Percentiles rank a stretch among this genome's conserved stretches.
Conservation (phyloP, 352 stramenopile species). For the Phytopythium sindhum region DNA sequence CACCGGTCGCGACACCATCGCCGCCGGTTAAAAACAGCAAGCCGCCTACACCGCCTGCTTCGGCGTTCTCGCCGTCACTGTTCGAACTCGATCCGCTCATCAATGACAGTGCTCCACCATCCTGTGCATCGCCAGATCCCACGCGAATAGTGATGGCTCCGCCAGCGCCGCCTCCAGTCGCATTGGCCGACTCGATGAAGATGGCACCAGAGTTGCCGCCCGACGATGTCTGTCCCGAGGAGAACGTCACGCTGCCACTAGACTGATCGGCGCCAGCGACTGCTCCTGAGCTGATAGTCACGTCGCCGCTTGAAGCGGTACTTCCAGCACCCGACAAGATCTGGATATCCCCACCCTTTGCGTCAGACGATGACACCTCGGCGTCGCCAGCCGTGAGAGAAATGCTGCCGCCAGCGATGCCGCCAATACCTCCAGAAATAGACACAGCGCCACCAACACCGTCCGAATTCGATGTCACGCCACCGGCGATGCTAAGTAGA, state of each 20-base stretch:
- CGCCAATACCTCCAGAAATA: slow-evolving; percentile 8
- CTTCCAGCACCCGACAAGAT: slow-evolving; percentile 6
- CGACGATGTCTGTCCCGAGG: slow-evolving; percentile 3
- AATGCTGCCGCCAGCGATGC: not conserved
- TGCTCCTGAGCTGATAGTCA: not conserved
- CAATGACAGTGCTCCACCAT: not conserved
- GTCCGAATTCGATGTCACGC: not conserved
- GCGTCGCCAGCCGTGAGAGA: not conserved
- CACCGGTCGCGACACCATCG: not conserved
- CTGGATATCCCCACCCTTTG: slow-evolving; percentile 8
- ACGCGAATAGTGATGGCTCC: slow-evolving; percentile 12
- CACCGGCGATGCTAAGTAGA: not conserved
- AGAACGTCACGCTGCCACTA: slow-evolving; percentile 10
- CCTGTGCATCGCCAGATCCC: slow-evolving; percentile 11
- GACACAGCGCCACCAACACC: slow-evolving; percentile 7
- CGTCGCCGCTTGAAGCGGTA: slow-evolving; percentile 3
- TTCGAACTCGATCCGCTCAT: slow-evolving; percentile 1
- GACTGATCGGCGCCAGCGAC: not conserved
- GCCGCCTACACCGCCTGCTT: slow-evolving; percentile 4
- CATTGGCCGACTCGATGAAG: slow-evolving; percentile 6
- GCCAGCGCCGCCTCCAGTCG: slow-evolving; percentile 7
- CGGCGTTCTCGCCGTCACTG: slow-evolving; percentile 1
- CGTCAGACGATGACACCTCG: too few relatives aligned
- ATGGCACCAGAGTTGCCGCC: slow-evolving; percentile 9
- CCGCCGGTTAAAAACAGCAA: not conserved